Conservation (phyloP, 306 rosid species). For the Sophora flavescens region DNA sequence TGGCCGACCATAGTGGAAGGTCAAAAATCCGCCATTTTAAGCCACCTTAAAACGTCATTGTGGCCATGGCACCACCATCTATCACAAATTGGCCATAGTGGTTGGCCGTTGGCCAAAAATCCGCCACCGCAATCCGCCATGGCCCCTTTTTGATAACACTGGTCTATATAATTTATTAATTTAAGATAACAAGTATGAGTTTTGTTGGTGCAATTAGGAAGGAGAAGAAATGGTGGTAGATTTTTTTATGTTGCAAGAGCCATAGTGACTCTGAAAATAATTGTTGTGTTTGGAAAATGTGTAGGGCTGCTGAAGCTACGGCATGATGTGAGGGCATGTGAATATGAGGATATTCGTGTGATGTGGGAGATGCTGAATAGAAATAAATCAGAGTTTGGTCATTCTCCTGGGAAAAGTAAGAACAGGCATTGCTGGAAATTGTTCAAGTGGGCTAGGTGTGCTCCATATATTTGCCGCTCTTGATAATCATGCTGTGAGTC, state of each 20-base stretch:
- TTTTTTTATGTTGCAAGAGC: neutral
- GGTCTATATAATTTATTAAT: too few species aligned
- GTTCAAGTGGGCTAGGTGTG: constrained; percentile 66
- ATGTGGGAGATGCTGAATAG: constrained; percentile 90
- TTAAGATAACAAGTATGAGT: neutral
- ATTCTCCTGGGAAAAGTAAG: constrained; percentile 44
- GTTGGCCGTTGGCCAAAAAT: too few species aligned
- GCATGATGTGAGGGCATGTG: constrained; percentile 71
- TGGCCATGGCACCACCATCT: too few species aligned
- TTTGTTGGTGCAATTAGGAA: neutral
- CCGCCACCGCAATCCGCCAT: too few species aligned
- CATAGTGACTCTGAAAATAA: neutral
- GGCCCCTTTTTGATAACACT: too few species aligned
- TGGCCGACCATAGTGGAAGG: too few species aligned
- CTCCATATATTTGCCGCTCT: constrained; percentile 52
- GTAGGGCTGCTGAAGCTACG: constrained; percentile 69
- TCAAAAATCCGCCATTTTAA: too few species aligned
- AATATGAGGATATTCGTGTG: constrained; percentile 81
- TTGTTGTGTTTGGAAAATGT: constrained; percentile 32
- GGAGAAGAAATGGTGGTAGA: neutral
- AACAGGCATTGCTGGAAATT: constrained; percentile 53
- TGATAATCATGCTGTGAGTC: constrained; percentile 33
- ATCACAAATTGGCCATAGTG: too few species aligned
- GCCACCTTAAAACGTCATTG: too few species aligned
- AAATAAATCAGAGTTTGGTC: constrained; percentile 53